Conservation (phyloP, 352 stramenopile genomes). For the Phytophthora agathidicida region DNA sequence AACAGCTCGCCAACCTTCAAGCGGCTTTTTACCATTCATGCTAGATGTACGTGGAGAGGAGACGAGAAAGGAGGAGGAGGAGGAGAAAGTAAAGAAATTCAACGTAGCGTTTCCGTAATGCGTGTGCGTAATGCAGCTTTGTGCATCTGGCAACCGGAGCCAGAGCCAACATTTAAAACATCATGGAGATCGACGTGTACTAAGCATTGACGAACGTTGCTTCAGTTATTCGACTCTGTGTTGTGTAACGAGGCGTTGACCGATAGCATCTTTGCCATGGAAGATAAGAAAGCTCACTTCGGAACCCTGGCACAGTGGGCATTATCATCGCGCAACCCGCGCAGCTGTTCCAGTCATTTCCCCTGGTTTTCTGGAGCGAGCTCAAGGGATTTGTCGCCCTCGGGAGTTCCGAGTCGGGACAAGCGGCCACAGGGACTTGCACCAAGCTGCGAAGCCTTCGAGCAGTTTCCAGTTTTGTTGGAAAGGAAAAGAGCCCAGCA, state of each 20-base stretch:
- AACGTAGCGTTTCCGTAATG: conserved; percentile 25
- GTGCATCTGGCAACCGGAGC: background rate
- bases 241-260: no score
- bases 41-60: no score
- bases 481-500: no score
- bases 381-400: conserved; percentile 22
- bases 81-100: conserved; percentile 26
- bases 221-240: no score
- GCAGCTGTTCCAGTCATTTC: conserved; percentile 35
- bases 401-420: no score
- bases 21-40: no score
- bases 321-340: conserved; percentile 2
- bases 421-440: background rate
- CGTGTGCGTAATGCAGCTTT: conserved; percentile 18
- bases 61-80: no score
- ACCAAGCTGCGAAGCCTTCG: conserved; percentile 1
- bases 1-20: conserved; percentile 14
- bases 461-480: conserved; percentile 19
- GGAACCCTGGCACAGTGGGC: background rate
- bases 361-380: conserved; percentile 4
- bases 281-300: conserved; percentile 12
- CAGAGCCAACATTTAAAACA: no score
- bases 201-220: conserved; percentile 1
- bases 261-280: conserved; percentile 11
- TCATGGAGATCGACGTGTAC: no score